A percentile compares a stretch with the other conserved stretches of the same genome.
Evolutionary conservation across 129 eudicot species (phyloP).

Genomic region (Flaveria trinervia): DNA sequence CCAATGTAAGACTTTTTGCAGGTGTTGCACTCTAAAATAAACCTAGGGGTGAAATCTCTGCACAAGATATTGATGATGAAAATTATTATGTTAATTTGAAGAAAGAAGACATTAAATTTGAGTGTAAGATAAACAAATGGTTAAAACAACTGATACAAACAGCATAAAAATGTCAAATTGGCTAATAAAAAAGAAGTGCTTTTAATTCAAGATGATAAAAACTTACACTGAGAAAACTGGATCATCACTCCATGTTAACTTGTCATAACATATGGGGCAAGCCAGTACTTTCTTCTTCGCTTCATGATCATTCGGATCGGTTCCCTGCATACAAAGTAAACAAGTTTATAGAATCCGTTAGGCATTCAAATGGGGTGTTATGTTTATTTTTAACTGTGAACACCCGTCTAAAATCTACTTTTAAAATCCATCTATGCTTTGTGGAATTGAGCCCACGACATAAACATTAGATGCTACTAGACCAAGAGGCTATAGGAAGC

Average conservation of each 20-base stretch:
- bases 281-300: constrained; percentile 48
- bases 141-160: background rate
- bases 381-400: no score
- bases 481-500: no score
- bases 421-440: no score
- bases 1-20: constrained; percentile 69
- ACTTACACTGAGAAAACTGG: constrained; percentile 72
- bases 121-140: background rate
- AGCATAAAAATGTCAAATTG: background rate
- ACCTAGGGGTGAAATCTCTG: constrained; percentile 58
- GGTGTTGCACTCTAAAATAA: constrained; percentile 53
- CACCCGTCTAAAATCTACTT: no score
- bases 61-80: background rate
- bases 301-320: constrained; percentile 39
- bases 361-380: background rate
- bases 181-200: background rate
- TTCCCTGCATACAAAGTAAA: constrained; percentile 39
- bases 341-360: background rate
- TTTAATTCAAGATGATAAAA: background rate
- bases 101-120: background rate
- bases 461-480: no score
- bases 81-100: constrained; percentile 1
- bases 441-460: no score
- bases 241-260: constrained; percentile 50
- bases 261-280: constrained; percentile 79